Conservation (phyloP, 1,284 basidiomycete genomes). For the Ganoderma multipileum region DNA sequence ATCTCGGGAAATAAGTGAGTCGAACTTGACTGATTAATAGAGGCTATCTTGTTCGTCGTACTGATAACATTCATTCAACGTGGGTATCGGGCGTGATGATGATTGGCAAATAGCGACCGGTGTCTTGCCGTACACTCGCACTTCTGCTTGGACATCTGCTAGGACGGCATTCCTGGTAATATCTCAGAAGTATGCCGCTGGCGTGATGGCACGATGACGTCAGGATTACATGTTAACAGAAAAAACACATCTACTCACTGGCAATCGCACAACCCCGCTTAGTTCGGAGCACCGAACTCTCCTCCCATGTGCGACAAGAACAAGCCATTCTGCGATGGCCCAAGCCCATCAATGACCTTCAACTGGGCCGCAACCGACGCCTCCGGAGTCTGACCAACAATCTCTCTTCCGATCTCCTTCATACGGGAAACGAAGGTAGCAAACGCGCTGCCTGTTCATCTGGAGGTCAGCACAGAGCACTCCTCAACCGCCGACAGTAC, state of each 20-base stretch:
- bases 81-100: no score
- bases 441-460: background rate
- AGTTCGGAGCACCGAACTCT: background rate
- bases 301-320: slow-evolving; percentile 1
- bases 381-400: background rate
- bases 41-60: no score
- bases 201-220: no score
- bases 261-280: background rate
- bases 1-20: background rate
- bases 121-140: no score
- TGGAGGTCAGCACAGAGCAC: background rate
- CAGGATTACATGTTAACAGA: no score
- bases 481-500: background rate
- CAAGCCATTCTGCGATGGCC: background rate
- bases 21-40: no score
- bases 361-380: background rate
- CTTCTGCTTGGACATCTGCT: no score
- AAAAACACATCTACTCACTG: no score
- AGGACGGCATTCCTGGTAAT: no score
- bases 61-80: no score
- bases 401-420: background rate
- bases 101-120: no score
- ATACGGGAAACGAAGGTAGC: background rate
- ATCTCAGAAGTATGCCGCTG: no score
- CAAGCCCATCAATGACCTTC: background rate